Conservation (phyloP, 768 basidiomycete genomes). For the Trametes gibbosa region DNA sequence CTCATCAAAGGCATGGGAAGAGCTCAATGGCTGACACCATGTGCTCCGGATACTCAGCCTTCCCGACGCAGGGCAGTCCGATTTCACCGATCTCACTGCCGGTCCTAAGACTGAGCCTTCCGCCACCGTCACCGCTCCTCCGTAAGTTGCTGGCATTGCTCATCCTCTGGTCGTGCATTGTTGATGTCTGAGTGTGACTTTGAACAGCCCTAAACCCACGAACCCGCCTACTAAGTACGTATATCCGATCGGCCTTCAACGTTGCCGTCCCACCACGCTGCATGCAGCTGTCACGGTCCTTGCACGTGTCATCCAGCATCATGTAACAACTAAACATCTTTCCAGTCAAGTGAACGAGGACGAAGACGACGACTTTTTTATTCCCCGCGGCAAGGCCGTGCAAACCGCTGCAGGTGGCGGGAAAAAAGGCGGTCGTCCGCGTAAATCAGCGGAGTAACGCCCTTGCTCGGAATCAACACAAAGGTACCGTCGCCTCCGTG, state of each 20-base stretch:
- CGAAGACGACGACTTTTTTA: conserved; percentile 7
- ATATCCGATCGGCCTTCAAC: neutral
- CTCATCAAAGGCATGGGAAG: neutral
- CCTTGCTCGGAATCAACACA: neutral
- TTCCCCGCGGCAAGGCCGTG: neutral
- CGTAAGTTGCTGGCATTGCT: neutral
- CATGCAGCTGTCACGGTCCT: neutral
- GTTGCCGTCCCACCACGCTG: neutral
- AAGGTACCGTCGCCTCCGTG: too few species aligned
- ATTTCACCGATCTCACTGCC: neutral
- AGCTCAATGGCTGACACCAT: neutral
- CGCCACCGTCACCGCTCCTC: neutral
- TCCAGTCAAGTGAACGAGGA: neutral
- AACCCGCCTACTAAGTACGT: neutral
- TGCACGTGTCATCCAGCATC: too few species aligned
- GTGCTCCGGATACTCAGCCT: neutral
- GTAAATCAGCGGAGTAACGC: neutral
- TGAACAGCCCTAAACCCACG: neutral
- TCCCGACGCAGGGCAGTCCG: neutral
- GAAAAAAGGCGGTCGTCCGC: conserved; percentile 8
- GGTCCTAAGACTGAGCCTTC: neutral
- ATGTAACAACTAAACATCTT: neutral
- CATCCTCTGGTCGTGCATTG: too few species aligned
- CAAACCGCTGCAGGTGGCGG: neutral
- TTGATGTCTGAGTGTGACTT: neutral